phyloP scores from a whole-genome alignment of 306 rosid species.

The Citrullus amarus region DNA sequence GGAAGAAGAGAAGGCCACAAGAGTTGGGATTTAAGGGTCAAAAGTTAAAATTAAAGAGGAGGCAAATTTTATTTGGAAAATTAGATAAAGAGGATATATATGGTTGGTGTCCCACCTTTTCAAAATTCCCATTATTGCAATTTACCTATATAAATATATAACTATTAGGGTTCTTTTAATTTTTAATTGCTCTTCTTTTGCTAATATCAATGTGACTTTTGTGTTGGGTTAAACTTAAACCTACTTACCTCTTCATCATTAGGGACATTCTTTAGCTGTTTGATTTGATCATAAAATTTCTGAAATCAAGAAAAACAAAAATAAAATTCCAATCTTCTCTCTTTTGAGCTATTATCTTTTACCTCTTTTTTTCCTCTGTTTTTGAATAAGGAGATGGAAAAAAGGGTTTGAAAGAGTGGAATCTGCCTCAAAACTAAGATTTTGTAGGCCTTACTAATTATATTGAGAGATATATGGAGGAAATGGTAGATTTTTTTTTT shows the following conservation, averaged over 20 bases:
- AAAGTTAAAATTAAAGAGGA: not conserved
- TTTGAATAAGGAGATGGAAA: not conserved
- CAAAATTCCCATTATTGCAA: constrained; percentile 1
- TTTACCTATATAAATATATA: not conserved
- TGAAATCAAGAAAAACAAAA: not conserved
- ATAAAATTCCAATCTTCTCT: not conserved
- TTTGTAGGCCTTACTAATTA: not conserved
- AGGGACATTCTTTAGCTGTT: not conserved
- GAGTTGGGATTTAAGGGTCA: not conserved
- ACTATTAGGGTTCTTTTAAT: not conserved
- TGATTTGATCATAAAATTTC: not conserved
- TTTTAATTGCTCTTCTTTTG: not conserved
- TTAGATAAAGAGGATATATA: not conserved
- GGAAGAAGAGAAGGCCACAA: not conserved
- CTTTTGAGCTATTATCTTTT: not conserved
- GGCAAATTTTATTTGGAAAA: not conserved
- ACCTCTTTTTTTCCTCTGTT: not conserved
- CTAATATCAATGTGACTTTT: not conserved
- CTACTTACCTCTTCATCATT: not conserved
- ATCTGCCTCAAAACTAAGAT: not conserved
- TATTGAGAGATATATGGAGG: not conserved
- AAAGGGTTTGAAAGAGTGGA: not conserved
- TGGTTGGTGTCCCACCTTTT: constrained; percentile 8
- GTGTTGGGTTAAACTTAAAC: not conserved
- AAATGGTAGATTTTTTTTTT: not conserved